These are phyloP conservation scores for Cetraspora pellucida DNA, from an alignment of 192 early-diverging fungal species.

Conservation along the genomic window DNA sequence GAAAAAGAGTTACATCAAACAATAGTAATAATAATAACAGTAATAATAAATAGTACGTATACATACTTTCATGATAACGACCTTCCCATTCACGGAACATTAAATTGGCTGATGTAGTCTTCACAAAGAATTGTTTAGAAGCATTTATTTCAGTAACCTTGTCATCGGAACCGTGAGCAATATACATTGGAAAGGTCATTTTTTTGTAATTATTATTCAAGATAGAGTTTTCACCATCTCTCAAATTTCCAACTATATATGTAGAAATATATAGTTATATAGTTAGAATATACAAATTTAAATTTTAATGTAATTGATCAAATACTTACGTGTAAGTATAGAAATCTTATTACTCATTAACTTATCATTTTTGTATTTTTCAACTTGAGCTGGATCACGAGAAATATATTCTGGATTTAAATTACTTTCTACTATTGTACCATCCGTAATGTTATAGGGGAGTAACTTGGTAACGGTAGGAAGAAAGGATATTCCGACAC, in stretches of 20 bases:
- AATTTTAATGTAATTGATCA: not conserved
- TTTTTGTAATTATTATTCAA: not conserved
- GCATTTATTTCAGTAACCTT: not conserved
- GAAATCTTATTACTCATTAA: not conserved
- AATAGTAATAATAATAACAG: not conserved
- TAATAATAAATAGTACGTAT: not conserved
- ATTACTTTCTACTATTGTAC: no score
- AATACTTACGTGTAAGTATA: not conserved
- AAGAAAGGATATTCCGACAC: no score
- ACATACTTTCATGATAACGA: conserved; percentile 20
- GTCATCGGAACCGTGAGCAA: not conserved
- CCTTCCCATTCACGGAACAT: not conserved
- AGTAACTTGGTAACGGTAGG: not conserved
- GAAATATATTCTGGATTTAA: not conserved
- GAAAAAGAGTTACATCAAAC: not conserved
- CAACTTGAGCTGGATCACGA: not conserved
- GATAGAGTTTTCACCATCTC: not conserved
- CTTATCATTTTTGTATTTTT: not conserved
- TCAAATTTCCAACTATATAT: not conserved
- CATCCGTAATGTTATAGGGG: no score
- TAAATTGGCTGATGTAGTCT: not conserved
- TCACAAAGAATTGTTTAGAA: not conserved
- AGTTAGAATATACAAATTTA: not conserved
- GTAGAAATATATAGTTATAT: not conserved
- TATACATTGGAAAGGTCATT: not conserved